Evolutionary conservation across 345 rosid species (phyloP).

Genomic region (Eucalyptus virginea): DNA sequence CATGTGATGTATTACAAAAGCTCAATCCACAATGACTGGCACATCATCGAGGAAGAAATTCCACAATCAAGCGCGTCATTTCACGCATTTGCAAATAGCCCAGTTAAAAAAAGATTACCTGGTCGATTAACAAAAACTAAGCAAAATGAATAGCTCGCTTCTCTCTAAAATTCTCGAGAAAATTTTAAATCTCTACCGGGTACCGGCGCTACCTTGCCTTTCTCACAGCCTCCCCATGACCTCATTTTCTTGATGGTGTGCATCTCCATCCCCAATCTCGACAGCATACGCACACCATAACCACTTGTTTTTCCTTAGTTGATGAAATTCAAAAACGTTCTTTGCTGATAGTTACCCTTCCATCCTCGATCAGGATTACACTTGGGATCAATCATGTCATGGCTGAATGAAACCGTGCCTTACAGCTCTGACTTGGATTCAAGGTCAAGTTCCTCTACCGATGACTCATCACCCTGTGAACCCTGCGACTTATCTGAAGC

Average conservation of each 20-base stretch:
- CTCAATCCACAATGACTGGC: too few species aligned
- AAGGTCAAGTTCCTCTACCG: constrained; percentile 15
- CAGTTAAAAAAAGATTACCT: background rate
- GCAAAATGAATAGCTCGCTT: background rate
- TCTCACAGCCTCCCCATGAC: too few species aligned
- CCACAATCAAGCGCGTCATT: too few species aligned
- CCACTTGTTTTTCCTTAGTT: too few species aligned
- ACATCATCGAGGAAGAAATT: too few species aligned
- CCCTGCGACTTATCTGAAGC: constrained; percentile 4
- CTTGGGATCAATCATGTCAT: background rate
- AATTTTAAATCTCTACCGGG: background rate
- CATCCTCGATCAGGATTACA: background rate
- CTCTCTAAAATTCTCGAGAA: background rate
- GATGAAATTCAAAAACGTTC: too few species aligned
- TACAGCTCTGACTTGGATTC: constrained; percentile 77
- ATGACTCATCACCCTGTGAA: background rate
- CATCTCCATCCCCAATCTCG: too few species aligned
- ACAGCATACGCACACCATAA: too few species aligned
- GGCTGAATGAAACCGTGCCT: background rate
- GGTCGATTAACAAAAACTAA: background rate
- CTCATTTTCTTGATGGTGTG: too few species aligned
- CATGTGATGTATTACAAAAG: too few species aligned
- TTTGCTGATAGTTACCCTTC: too few species aligned
- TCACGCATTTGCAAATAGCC: background rate
- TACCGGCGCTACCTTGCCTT: too few species aligned